These are phyloP conservation scores for Candida pseudoviswanathii DNA, from an alignment of 1,139 yeast species.

Conservation along the genomic window DNA sequence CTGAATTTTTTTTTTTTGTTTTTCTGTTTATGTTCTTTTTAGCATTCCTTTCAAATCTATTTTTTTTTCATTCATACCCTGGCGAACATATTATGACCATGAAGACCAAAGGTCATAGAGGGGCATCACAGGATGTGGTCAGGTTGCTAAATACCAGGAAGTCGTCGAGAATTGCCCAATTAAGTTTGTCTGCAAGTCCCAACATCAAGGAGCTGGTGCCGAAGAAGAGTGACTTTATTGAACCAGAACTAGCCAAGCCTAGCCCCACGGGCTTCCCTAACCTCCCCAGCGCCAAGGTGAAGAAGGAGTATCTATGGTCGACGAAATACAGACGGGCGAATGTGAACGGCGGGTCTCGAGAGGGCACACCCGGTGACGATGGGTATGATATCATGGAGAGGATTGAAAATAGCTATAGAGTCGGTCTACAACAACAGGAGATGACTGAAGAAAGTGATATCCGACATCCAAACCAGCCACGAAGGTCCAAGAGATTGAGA, in stretches of 20 bases:
- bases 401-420: constrained; percentile 22
- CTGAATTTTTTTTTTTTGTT: neutral
- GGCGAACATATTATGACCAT: neutral
- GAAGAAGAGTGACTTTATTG: constrained; percentile 38
- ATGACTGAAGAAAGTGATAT: constrained; percentile 28
- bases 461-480: constrained; percentile 23
- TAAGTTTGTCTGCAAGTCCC: constrained; percentile 15
- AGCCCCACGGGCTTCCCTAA: constrained; percentile 67
- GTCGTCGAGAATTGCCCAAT: constrained; percentile 14
- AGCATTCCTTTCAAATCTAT: neutral
- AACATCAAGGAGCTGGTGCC: constrained; percentile 10
- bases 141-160: constrained; percentile 14
- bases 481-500: constrained; percentile 17
- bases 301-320: constrained; percentile 55
- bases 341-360: constrained; percentile 10
- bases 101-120: constrained; percentile 2
- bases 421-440: constrained; percentile 31
- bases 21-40: neutral
- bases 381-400: constrained; percentile 8
- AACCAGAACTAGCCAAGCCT: constrained; percentile 58
- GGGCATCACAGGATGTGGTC: neutral
- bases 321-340: constrained; percentile 19
- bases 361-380: constrained; percentile 11
- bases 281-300: constrained; percentile 57
- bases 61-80: neutral